Evolutionary conservation across 345 rosid species (phyloP).

Genomic region (Melaleuca quinquenervia): DNA sequence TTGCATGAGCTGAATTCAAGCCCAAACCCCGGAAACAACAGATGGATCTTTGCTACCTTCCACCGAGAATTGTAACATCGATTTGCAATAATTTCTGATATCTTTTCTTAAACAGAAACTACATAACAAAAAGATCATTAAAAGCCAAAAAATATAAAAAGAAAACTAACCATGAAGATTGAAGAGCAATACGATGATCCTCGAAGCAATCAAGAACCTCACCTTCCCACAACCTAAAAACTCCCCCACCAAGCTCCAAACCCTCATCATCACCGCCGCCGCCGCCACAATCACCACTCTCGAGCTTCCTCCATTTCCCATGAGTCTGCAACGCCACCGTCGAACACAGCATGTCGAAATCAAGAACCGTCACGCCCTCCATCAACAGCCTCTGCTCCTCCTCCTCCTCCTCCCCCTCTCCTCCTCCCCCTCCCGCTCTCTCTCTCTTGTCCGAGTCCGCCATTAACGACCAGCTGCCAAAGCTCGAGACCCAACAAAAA

Average conservation of each 20-base stretch:
- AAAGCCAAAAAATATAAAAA: not conserved
- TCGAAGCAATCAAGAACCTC: conserved; percentile 69
- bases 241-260: conserved; percentile 49
- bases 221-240: conserved; percentile 95
- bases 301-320: conserved; percentile 61
- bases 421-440: conserved; percentile 1
- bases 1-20: not conserved
- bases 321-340: conserved; percentile 88
- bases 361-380: conserved; percentile 62
- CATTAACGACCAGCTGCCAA: conserved; percentile 9
- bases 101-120: not conserved
- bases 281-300: conserved; percentile 13
- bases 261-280: conserved; percentile 22
- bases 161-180: conserved; percentile 61
- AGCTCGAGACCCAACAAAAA: not conserved
- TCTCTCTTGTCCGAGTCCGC: conserved; percentile 21
- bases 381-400: conserved; percentile 33
- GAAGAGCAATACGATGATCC: conserved; percentile 63
- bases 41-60: not conserved
- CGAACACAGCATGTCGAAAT: conserved; percentile 84
- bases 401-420: conserved; percentile 6
- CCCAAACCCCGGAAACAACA: not conserved
- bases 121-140: not conserved
- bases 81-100: not conserved
- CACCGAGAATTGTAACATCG: not conserved